Conservation (phyloP, 2,329 filamentous ascomycete genomes). For the Ascosphaera aggregata region DNA sequence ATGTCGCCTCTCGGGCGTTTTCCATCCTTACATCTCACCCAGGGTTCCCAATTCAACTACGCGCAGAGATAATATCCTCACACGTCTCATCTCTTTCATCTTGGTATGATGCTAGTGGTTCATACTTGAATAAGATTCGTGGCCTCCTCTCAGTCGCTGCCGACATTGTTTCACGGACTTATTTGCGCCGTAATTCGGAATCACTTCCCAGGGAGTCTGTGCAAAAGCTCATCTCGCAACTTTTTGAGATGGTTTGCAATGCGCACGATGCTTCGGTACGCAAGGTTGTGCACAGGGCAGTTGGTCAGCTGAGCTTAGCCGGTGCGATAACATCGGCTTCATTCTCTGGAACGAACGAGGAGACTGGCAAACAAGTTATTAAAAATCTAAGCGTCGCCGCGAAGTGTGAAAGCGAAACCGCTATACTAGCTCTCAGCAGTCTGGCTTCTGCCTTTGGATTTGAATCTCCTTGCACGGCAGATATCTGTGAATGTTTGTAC, state of each 20-base stretch:
- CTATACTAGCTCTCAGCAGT: constrained; percentile 59
- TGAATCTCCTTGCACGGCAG: constrained; percentile 13
- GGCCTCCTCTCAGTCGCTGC: constrained; percentile 36
- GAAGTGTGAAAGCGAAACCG: constrained; percentile 59
- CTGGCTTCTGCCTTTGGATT: constrained; percentile 33
- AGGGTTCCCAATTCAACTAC: constrained; percentile 10
- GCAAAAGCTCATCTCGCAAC: constrained; percentile 18
- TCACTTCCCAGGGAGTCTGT: constrained; percentile 15
- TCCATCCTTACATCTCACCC: constrained; percentile 54
- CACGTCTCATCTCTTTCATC: constrained; percentile 24
- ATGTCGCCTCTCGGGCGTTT: constrained; percentile 43
- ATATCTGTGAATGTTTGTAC: constrained; percentile 46
- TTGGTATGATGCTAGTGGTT: constrained; percentile 38
- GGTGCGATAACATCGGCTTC: constrained; percentile 21
- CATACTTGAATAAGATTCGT: constrained; percentile 33
- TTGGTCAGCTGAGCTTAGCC: constrained; percentile 39
- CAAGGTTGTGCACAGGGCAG: constrained; percentile 31
- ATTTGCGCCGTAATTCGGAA: constrained; percentile 22
- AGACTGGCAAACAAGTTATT: constrained; percentile 26
- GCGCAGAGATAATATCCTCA: constrained; percentile 14
- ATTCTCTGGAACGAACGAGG: constrained; percentile 8
- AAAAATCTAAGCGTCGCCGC: constrained; percentile 42
- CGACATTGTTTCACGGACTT: constrained; percentile 32
- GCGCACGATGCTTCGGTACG: constrained; percentile 32
- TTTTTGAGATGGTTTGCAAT: constrained; percentile 29